phyloP scores from a whole-genome alignment of 129 eudicot genomes.

The Scalesia atractyloides region DNA sequence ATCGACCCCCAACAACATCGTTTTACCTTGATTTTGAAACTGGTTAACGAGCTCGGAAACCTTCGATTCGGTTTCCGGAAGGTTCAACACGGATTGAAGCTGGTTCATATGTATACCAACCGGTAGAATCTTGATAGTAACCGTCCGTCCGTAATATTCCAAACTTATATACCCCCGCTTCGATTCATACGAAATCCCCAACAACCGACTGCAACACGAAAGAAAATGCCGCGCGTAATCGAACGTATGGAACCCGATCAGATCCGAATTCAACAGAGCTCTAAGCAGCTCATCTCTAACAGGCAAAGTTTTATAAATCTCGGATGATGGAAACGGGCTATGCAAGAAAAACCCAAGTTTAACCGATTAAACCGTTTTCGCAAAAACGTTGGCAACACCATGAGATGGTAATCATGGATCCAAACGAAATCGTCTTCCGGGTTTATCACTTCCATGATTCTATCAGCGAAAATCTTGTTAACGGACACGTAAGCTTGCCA shows the following conservation, averaged over 20 bases:
- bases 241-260: conserved; percentile 85
- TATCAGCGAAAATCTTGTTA: conserved; percentile 83
- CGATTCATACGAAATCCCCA: conserved; percentile 74
- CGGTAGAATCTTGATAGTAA: conserved; percentile 74
- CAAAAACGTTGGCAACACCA: conserved; percentile 83
- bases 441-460: conserved; percentile 87
- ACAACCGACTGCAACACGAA: conserved; percentile 79
- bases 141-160: conserved; percentile 83
- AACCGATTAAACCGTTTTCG: conserved; percentile 77
- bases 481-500: conserved; percentile 95
- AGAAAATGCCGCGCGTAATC: conserved; percentile 88
- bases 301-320: conserved; percentile 75
- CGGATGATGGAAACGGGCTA: conserved; percentile 83
- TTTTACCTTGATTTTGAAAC: conserved; percentile 54
- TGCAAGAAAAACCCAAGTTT: conserved; percentile 86
- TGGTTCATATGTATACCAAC: conserved; percentile 86
- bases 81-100: conserved; percentile 64
- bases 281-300: conserved; percentile 77
- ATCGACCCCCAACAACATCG: conserved; percentile 75
- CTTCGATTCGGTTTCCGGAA: conserved; percentile 63
- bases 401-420: conserved; percentile 86
- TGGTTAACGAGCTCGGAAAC: conserved; percentile 61
- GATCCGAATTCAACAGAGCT: conserved; percentile 73
- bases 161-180: conserved; percentile 83
- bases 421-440: conserved; percentile 93